A percentile compares a stretch with the other conserved stretches of the same genome.
Conservation (phyloP, 495 filamentous ascomycete species). For the Xylaria longipes region DNA sequence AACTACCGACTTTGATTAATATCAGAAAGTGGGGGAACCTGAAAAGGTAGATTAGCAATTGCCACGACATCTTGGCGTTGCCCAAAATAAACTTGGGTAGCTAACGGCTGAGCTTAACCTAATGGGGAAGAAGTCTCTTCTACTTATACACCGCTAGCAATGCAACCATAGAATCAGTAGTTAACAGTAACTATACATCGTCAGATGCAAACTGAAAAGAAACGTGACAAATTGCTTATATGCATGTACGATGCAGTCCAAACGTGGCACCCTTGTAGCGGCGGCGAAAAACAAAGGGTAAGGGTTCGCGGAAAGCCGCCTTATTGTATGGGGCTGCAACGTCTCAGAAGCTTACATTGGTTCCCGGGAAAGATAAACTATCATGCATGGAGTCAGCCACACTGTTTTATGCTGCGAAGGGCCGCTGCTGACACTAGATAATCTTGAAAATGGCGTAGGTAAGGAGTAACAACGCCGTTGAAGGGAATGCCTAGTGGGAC, state of each 20-base stretch:
- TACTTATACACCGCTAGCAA: neutral
- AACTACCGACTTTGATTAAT: constrained; percentile 9
- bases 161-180: neutral
- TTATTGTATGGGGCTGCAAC: neutral
- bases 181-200: neutral
- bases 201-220: neutral
- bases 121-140: neutral
- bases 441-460: neutral
- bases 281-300: neutral
- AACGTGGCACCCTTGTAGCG: neutral
- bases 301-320: neutral
- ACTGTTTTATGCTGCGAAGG: neutral
- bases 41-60: neutral
- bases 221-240: neutral
- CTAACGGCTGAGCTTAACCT: neutral
- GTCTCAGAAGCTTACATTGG: neutral
- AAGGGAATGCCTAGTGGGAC: neutral
- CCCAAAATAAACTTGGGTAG: neutral
- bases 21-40: constrained; percentile 2
- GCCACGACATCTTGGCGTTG: neutral
- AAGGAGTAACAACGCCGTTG: neutral
- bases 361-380: neutral
- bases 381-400: neutral
- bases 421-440: neutral
- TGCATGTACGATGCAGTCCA: neutral